Evolutionary conservation across 192 early-diverging fungal species (phyloP), one percentile per base, ranked within the genome.

Genomic region (Gaertneriomyces semiglobifer): DNA sequence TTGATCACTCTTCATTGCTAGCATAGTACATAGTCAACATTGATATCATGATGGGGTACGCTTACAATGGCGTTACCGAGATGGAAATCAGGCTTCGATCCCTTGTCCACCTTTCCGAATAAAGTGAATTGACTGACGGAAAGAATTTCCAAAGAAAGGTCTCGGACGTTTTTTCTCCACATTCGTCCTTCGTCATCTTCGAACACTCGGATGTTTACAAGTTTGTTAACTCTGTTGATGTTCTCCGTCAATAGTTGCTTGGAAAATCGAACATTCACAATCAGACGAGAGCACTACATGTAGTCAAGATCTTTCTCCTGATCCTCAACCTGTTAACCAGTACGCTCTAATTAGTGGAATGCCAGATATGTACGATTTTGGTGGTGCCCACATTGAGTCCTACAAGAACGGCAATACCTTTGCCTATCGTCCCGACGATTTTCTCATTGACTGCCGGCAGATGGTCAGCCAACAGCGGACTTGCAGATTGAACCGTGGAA

Each of bases 51-150:
- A 18, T 18, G 48, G 48, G 48, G 48, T n/a, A 18, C 48, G 48
- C 16, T 12, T n/a, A 9, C 20, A 38, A 16, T 8, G 25, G 25
- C 7, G 41, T 12, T 58, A 71, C 69, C 69, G 38, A 86, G 68
- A 69, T 94, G 93, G 68, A 98, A 98, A 74, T 94, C 93, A 12
- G 93, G 95, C 72, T 98, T 98, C 42, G 44, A 11, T 71, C 88
- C 91, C 72, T 95, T 96, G 56, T 72, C 79, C 6, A 88, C 86
- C 25, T 84, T 78, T 11, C 85, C 93, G 68, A 92, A 94, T 20
- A 98, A 82, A 12, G 96, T 98, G 69, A 98, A 98, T 77, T 98
- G 96, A 4, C 88, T 90, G 7, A 96, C 92, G 56, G 59, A 40
- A 4, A 63, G 20, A 44, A 61, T 42, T 12, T n/a, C 14, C 19